phyloP scores from a whole-genome alignment of 345 rosid species.

The Camelina hispida region DNA sequence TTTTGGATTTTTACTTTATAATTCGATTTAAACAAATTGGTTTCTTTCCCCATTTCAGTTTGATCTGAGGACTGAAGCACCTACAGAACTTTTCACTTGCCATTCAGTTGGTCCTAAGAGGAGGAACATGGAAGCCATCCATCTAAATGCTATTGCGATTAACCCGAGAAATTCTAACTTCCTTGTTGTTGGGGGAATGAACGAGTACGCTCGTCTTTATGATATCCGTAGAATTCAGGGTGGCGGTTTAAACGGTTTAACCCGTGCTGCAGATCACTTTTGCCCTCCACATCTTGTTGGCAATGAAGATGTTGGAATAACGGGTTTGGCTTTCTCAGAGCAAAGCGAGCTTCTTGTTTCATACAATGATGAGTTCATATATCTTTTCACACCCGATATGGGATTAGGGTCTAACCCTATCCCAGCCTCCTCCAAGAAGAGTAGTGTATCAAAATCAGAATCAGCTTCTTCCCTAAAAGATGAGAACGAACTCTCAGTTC shows the following conservation, averaged over 20 bases:
- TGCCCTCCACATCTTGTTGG: slow-evolving; percentile 80
- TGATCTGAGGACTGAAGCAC: slow-evolving; percentile 71
- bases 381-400: slow-evolving; percentile 75
- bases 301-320: slow-evolving; percentile 63
- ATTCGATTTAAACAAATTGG: not conserved
- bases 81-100: slow-evolving; percentile 81
- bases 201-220: slow-evolving; percentile 81
- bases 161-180: slow-evolving; percentile 82
- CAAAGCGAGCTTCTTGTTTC: slow-evolving; percentile 92
- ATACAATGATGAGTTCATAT: slow-evolving; percentile 73
- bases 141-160: slow-evolving; percentile 74
- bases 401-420: slow-evolving; percentile 69
- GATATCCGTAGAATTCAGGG: slow-evolving; percentile 76
- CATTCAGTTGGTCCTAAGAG: slow-evolving; percentile 46
- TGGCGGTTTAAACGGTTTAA: slow-evolving; percentile 59
- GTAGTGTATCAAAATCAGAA: slow-evolving; percentile 46
- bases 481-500: slow-evolving; percentile 39
- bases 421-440: slow-evolving; percentile 33
- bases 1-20: slow-evolving; percentile 16
- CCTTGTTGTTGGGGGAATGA: slow-evolving; percentile 80
- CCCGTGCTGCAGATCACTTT: slow-evolving; percentile 63
- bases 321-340: slow-evolving; percentile 88
- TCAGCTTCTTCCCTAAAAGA: slow-evolving; percentile 33
- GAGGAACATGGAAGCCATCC: slow-evolving; percentile 45
- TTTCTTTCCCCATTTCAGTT: slow-evolving; percentile 56